A percentile compares a stretch with the other conserved stretches of the same genome.
Conservation (phyloP, 2,329 filamentous ascomycete species). For the Lachnellula occidentalis region DNA sequence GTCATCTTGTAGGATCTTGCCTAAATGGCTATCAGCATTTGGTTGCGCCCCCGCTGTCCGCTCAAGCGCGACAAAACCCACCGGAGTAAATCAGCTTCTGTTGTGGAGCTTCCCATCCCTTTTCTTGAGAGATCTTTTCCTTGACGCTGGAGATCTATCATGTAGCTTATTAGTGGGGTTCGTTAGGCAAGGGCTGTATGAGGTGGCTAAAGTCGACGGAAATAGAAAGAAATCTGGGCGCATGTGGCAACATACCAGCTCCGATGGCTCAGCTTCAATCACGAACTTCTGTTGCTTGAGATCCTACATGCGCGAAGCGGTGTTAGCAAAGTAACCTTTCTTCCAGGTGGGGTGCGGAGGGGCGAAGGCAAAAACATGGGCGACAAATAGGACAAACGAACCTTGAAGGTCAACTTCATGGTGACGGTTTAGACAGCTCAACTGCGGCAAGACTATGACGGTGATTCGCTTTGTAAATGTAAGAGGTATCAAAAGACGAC, state of each 20-base stretch:
- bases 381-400: constrained; percentile 32
- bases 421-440: constrained; percentile 31
- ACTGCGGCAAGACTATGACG: not conserved
- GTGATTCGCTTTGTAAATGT: not conserved
- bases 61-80: constrained; percentile 40
- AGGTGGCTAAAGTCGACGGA: not conserved
- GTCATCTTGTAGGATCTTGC: constrained; percentile 97
- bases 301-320: constrained; percentile 55
- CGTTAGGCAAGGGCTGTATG: not conserved
- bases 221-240: not conserved
- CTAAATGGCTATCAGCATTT: constrained; percentile 43
- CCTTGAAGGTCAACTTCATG: constrained; percentile 72
- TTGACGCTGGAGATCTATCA: constrained; percentile 81
- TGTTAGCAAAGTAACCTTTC: constrained; percentile 25
- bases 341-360: constrained; percentile 19
- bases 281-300: constrained; percentile 98
- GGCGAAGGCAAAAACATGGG: constrained; percentile 2
- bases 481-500: not conserved
- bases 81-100: constrained; percentile 99
- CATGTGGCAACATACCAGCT: constrained; percentile 62
- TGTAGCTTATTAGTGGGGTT: constrained; percentile 7
- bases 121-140: constrained; percentile 84
- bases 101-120: constrained; percentile 84
- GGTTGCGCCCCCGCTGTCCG: constrained; percentile 1
- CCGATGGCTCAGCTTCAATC: constrained; percentile 88